A percentile compares a stretch with the other conserved stretches of the same genome.
Conservation (phyloP, 2,329 filamentous ascomycete species). For the Pyrenochaeta sp. region DNA sequence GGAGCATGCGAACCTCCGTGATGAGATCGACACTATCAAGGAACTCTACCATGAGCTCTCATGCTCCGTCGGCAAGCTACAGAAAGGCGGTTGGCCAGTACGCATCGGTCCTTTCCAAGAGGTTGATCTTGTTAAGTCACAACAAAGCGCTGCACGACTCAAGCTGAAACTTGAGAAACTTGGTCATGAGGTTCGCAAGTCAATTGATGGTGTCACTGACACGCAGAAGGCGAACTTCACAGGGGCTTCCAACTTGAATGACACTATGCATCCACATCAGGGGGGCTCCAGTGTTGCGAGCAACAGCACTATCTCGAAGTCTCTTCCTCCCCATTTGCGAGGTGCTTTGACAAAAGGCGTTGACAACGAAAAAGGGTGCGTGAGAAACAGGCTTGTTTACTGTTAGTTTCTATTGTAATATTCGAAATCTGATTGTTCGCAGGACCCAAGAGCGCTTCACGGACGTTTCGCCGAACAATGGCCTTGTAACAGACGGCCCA, state of each 20-base stretch:
- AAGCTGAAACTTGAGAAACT: slow-evolving; percentile 26
- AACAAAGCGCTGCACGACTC: slow-evolving; percentile 19
- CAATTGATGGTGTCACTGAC: slow-evolving; percentile 14
- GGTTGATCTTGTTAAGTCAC: slow-evolving; percentile 13
- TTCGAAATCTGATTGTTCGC: slow-evolving; percentile 3
- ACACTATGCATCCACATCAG: slow-evolving; percentile 12
- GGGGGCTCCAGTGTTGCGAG: slow-evolving; percentile 7
- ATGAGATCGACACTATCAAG: slow-evolving; percentile 24
- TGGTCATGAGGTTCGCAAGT: slow-evolving; percentile 13
- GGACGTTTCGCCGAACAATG: slow-evolving; percentile 9
- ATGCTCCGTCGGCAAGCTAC: slow-evolving; percentile 28
- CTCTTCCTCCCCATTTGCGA: slow-evolving; percentile 29
- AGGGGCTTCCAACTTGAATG: slow-evolving; percentile 6
- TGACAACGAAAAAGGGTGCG: slow-evolving; percentile 9
- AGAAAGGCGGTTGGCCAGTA: slow-evolving; percentile 27
- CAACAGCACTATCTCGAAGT: slow-evolving; percentile 12
- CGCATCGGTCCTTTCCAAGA: slow-evolving; percentile 24
- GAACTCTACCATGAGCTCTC: slow-evolving; percentile 24
- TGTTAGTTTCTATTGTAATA: neutral
- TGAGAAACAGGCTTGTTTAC: neutral
- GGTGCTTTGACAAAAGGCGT: slow-evolving; percentile 2
- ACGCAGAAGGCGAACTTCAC: slow-evolving; percentile 13
- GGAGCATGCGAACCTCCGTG: slow-evolving; percentile 18
- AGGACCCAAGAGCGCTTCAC: slow-evolving; percentile 5
- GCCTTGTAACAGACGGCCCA: slow-evolving; percentile 30